A percentile compares a stretch with the other conserved stretches of the same genome.
These are phyloP conservation scores for Paspalum vaginatum DNA, from an alignment of 176 grass and related monocot species.

Conservation along the genomic window DNA sequence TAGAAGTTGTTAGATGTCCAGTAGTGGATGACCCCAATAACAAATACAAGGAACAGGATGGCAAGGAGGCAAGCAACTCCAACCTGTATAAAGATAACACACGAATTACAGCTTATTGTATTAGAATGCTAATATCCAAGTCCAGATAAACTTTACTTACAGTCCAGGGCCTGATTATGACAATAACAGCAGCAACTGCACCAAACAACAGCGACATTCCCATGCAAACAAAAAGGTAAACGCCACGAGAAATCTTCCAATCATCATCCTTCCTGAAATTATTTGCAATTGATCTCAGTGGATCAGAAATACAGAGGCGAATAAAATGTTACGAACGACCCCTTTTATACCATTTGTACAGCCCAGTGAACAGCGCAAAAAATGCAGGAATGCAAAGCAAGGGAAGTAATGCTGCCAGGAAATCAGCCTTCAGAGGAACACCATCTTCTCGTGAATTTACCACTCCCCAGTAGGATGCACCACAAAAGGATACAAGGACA, in stretches of 20 bases:
- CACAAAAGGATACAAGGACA: conserved; percentile 85
- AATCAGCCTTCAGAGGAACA: conserved; percentile 89
- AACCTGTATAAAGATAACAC: conserved; percentile 64
- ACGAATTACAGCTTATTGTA: conserved; percentile 31
- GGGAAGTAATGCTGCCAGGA: conserved; percentile 94
- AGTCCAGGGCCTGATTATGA: conserved; percentile 88
- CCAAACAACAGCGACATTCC: conserved; percentile 84
- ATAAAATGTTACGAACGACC: conserved; percentile 22
- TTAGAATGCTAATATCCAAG: conserved; percentile 9
- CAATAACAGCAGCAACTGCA: conserved; percentile 76
- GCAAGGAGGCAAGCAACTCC: conserved; percentile 90
- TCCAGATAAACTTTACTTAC: conserved; percentile 59
- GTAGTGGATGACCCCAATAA: conserved; percentile 92
- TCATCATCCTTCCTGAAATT: conserved; percentile 97
- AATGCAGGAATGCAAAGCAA: conserved; percentile 94
- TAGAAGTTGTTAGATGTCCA: conserved; percentile 99
- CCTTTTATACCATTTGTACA: conserved; percentile 87
- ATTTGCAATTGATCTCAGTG: conserved; percentile 41
- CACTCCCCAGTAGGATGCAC: conserved; percentile 90
- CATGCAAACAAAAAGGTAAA: conserved; percentile 93
- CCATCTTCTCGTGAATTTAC: conserved; percentile 84
- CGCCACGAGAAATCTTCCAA: conserved; percentile 87
- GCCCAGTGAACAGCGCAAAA: conserved; percentile 79
- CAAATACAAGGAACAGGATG: conserved; percentile 86
- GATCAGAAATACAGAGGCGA: conserved; percentile 19